Evolutionary conservation across 495 filamentous ascomycete species (phyloP), one percentile per base, ranked within the genome.

Genomic region (Penicillium chermesinum): DNA sequence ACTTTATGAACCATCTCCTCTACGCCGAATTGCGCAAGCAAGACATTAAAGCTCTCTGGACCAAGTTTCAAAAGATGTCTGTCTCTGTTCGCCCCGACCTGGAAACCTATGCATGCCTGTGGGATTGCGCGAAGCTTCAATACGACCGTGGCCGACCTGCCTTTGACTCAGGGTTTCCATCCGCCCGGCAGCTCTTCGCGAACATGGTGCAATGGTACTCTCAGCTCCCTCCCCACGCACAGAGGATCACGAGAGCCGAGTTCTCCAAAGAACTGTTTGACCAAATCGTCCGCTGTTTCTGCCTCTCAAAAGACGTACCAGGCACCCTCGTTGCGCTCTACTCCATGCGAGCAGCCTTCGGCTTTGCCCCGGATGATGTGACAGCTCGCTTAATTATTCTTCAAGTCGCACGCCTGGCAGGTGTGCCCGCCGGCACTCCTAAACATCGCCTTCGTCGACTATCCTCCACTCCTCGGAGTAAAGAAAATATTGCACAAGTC

Each of bases 1-100:
- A 81, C 60, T 81, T 88, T 58, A 79, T 89, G 72, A 91, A 89
- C 63, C 83, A 88, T 50, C 64, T 89, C 16, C 75, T 91, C 19
- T 79, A 77, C 41, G 79, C 82, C 16, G 68, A 64, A 61, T 75
- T 77, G 49, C 76, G 62, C 51, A 81, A 63, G 59, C 75, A 73
- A 38, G 65, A 79, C 19, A 69, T 79, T 12, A 57, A 63, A 16
- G 57, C 66, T 19, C 75, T 83, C 0, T 79, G 80, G 66, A 53
- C 64, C n/a, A 75, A 81, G 35, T 89, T 81, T 57, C 54, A 70
- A 14, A 50, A 59, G 10, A 69, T 77, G 66, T 65, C 70, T 69
- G 50, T 66, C 54, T 38, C 53, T 13, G 64, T 84, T 8, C 59
- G 66, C 30, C 84, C 84, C 0, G 83, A 89, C 52, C 70, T 83